Base-by-base conservation (phyloP, 2,329 filamentous ascomycete species). In the Diaporthe aspalathi region DNA sequence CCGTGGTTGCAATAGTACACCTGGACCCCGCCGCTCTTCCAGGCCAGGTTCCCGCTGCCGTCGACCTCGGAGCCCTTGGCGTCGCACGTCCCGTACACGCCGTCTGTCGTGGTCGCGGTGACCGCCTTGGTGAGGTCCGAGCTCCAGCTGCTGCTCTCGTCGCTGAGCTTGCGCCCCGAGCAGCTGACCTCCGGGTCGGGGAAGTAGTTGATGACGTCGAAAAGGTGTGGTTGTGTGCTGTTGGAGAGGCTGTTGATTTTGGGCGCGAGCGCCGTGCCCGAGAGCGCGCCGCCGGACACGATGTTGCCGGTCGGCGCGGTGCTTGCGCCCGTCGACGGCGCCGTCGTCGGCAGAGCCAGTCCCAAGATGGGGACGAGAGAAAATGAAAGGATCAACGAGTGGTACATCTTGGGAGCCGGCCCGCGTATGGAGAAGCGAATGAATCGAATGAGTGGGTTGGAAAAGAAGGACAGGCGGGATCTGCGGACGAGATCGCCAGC, bases 1-100 rank as follows among this genome's bases (percentile, higher is more conserved):
- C 54, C 72, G 24, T 71, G 69, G 43, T 73, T 73, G 38, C 72
- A 73, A 20, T 73, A 73, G 40, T 73, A 73, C 12, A 73, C 65
- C 60, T 73, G 72, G 5, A 73, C 72, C 17, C 14, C 20, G 1
- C 72, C 72, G 40, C 72, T 73, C 50, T 67, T 73, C 72, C 72
- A 73, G 9, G 72, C 72, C 24, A 73, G 45, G 16, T 40, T 56
- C 8, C 72, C 72, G 45, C 71, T 47, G 27, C 72, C 72, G 53
- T 73, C 66, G 16, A 73, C 72, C 32, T 54, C 43, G n/a, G 54
- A 35, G 17, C 69, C 72, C 22, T 50, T 20, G 22, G 65, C 29
- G 45, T 73, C 70, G 53, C 72, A 73, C 16, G 69, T 54, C 14
- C 72, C 72, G 45, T 71, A 73, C 5, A 73, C 22, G 5, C 72